A percentile compares a stretch with the other conserved stretches of the same genome.
Conservation (phyloP, 2,329 filamentous ascomycete genomes). For the Tolypocladium guangdongense region DNA sequence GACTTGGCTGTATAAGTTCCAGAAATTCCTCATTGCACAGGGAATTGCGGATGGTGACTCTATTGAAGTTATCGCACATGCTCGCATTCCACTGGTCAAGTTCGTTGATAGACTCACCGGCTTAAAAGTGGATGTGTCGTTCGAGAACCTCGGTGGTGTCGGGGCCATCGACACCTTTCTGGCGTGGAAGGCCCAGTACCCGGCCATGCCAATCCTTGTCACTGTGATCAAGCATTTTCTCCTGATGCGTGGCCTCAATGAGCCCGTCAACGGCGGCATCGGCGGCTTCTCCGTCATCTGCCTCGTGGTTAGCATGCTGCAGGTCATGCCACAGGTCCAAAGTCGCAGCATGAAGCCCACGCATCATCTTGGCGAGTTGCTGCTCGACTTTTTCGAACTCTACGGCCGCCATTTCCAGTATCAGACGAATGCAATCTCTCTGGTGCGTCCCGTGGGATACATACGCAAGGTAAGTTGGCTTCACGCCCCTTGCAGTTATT, state of each 20-base stretch:
- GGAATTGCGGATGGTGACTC: constrained; percentile 46
- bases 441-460: constrained; percentile 60
- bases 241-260: constrained; percentile 79
- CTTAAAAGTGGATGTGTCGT: constrained; percentile 84
- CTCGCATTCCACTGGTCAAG: constrained; percentile 87
- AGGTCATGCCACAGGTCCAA: constrained; percentile 64
- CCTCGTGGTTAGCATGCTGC: constrained; percentile 79
- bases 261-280: constrained; percentile 82
- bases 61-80: constrained; percentile 58
- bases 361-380: constrained; percentile 64
- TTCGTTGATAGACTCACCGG: constrained; percentile 70
- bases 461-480: constrained; percentile 56
- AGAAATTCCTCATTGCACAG: constrained; percentile 43
- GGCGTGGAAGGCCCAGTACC: constrained; percentile 67
- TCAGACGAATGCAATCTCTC: constrained; percentile 56
- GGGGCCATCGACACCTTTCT: constrained; percentile 71
- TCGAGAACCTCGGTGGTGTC: constrained; percentile 81
- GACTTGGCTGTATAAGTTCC: constrained; percentile 51
- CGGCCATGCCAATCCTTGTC: constrained; percentile 77
- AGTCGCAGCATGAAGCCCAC: constrained; percentile 46
- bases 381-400: constrained; percentile 81
- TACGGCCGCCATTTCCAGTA: constrained; percentile 79
- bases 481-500: not conserved
- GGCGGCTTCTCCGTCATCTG: constrained; percentile 94
- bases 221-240: constrained; percentile 88